Base-by-base conservation (phyloP, 2,329 filamentous ascomycete genomes). In the Diaporthe sp. region DNA sequence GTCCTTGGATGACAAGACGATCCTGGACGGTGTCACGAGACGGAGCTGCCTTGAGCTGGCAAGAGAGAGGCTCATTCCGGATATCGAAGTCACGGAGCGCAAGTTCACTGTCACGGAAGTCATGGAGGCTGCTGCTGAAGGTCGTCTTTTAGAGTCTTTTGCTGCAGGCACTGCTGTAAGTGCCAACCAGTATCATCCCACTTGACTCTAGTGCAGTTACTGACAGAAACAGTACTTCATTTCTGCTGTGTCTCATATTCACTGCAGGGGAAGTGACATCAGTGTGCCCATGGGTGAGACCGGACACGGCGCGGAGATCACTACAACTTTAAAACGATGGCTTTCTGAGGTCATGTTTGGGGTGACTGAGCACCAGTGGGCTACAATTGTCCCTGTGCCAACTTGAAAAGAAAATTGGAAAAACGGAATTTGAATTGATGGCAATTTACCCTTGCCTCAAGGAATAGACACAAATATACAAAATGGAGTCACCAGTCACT, bases 341-440 rank as follows among this genome's bases (percentile, higher is more conserved):
- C 46, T n/a, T 49, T n/a, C 46, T 51, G 46, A 51, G 22, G 12
- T 51, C 46, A 51, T 51, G 22, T 25, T 4, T 51, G 46, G 22
- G 22, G 46, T 51, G 8, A 13, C 0, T 0, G 22, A 0, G 22
- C 2, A n/a, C 3, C 46, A 0, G 22, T 51, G 19, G 46, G 46
- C 46, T 51, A 51, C 8, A 51, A 2, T 51, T 51, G 22, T 51
- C 46, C 46, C 46, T 28, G 28, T 28, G 28, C 28, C 28, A 28
- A 2, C 28, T 28, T 28, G 28, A 28, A 28, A 28, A 28, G 28
- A 28, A 28, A 28, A 28, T 28, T 28, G 28, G 28, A 28, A 28
- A 2, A 1, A 28, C 2, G 2, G 2, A 28, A 28, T 28, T 28
- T 28, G 28, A 12, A 9, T 1, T 25, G 46, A 49, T 9, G 34